phyloP scores from a whole-genome alignment of 2,329 filamentous ascomycete species.

The Neofusicoccum kwambonambiense region DNA sequence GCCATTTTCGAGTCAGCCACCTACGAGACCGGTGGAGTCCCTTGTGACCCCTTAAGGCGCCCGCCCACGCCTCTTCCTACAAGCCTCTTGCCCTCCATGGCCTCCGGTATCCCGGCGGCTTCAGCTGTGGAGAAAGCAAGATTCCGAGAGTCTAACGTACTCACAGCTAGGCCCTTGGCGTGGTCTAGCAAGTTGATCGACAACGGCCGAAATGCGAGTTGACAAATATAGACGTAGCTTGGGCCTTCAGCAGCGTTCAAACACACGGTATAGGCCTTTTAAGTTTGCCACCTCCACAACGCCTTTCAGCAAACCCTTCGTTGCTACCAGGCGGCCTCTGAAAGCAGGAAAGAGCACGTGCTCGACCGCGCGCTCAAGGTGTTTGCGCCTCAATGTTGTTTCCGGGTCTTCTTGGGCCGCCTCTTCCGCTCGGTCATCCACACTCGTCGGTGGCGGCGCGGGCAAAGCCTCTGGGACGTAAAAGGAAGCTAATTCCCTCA shows the following conservation, averaged over 20 bases:
- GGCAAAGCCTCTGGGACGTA: constrained; percentile 88
- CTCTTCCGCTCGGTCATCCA: constrained; percentile 25
- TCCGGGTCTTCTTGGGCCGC: constrained; percentile 37
- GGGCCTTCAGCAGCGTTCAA: constrained; percentile 75
- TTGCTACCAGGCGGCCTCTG: constrained; percentile 78
- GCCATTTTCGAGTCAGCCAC: not conserved
- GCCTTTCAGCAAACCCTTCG: constrained; percentile 70
- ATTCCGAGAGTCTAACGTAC: not conserved
- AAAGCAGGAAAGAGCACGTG: constrained; percentile 88
- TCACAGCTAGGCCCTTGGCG: not conserved
- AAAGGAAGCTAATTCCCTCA: constrained; percentile 84
- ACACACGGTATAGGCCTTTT: constrained; percentile 89
- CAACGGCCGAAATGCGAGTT: not conserved
- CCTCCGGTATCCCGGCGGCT: not conserved
- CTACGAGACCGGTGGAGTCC: not conserved
- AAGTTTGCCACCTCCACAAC: constrained; percentile 87
- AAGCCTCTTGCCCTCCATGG: not conserved
- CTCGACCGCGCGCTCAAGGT: constrained; percentile 76
- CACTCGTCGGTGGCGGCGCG: constrained; percentile 36
- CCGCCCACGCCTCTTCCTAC: not conserved
- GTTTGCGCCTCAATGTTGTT: constrained; percentile 55
- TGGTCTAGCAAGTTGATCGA: not conserved
- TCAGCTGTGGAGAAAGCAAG: not conserved
- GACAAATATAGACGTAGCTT: not conserved
- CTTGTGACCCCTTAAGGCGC: not conserved